Evolutionary conservation across 2,329 filamentous ascomycete species (phyloP), one percentile per base, ranked within the genome.

Genomic region (Fusarium sp.): DNA sequence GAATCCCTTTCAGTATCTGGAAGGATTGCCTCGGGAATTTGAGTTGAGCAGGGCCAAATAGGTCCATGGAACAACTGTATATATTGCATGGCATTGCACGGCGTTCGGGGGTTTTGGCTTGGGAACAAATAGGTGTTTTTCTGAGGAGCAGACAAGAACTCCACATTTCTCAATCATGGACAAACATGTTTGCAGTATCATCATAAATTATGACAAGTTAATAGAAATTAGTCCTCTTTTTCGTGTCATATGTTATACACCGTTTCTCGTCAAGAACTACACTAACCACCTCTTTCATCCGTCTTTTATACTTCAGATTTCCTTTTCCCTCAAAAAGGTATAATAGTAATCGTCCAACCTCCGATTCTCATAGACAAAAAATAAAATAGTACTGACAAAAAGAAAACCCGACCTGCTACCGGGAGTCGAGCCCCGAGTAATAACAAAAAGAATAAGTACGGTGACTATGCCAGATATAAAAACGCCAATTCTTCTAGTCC

Each of bases 51-150:
- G 40, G 39, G 50, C 28, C 21, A 28, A 24, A 57, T 14, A 45
- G 39, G 46, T 28, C 28, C 24, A 24, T n/a, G 31, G 39, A 19
- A 52, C n/a, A 38, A 14, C 39, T 57, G 28, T 52, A 65, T 65
- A 57, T 68, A 55, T 45, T 21, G 26, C 55, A 67, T 45, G 34
- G 77, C 79, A 79, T 80, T 75, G 78, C 73, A 77, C 61, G 79
- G 79, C 75, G 79, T 80, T 78, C 65, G 42, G 65, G 43, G 43
- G 55, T 70, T 73, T 62, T 70, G n/a, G 28, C 26, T 46, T 53
- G 51, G 62, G 50, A 38, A 40, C 46, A 57, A 24, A 56, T 17
- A 26, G 52, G 49, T 43, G 42, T 57, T 45, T 51, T 33, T 28
- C 6, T 34, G 22, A 49, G 40, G 49, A 60, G 51, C 57, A 34